These are phyloP conservation scores for Oleoguttula mirabilis DNA, from an alignment of 495 filamentous ascomycete genomes.

Conservation along the genomic window DNA sequence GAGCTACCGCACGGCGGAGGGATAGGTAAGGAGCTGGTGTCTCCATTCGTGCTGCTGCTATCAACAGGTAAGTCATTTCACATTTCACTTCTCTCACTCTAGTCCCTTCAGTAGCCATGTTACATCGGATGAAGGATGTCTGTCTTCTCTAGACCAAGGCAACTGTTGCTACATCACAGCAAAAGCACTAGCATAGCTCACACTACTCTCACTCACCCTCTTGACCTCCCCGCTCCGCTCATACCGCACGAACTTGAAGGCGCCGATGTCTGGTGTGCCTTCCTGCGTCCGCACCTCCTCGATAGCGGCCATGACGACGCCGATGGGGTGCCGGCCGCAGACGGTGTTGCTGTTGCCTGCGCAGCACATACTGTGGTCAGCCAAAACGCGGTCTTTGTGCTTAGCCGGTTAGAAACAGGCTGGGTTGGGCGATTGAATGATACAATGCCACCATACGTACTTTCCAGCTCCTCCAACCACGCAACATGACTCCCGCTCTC, in stretches of 20 bases:
- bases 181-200: constrained; percentile 84
- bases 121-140: no score
- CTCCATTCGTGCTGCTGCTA: no score
- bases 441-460: constrained; percentile 41
- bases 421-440: not conserved
- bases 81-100: no score
- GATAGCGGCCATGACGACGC: constrained; percentile 79
- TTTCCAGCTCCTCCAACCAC: constrained; percentile 55
- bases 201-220: constrained; percentile 65
- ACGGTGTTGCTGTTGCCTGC: constrained; percentile 86
- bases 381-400: not conserved
- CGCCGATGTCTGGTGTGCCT: constrained; percentile 28
- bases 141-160: no score
- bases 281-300: constrained; percentile 39
- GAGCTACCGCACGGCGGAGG: no score
- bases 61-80: no score
- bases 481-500: constrained; percentile 54
- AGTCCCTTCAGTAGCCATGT: no score
- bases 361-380: no score
- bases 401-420: not conserved
- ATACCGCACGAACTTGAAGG: constrained; percentile 80
- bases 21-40: no score
- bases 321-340: constrained; percentile 91
- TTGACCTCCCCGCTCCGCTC: constrained; percentile 75
- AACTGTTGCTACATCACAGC: constrained; percentile 8